Evolutionary conservation across 2,329 filamentous ascomycete species (phyloP).

Genomic region (Coniochaeta ligniaria): DNA sequence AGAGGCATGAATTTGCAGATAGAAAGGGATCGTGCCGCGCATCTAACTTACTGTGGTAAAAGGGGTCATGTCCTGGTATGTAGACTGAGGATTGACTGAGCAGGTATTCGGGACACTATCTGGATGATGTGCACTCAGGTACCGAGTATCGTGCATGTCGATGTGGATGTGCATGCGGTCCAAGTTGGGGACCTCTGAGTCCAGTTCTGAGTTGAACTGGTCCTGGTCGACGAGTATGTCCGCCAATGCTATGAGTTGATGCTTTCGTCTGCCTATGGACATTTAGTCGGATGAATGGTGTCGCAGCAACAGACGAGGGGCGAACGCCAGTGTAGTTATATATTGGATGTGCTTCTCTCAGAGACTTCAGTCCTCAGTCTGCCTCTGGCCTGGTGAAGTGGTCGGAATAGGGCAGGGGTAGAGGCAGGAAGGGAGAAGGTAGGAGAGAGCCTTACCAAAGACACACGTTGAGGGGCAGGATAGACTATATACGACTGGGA

Average conservation of each 20-base stretch:
- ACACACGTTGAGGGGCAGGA: background rate
- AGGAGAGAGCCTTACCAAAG: slow-evolving; percentile 2
- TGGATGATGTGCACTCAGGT: slow-evolving; percentile 15
- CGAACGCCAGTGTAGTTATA: slow-evolving; percentile 1
- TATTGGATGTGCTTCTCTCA: background rate
- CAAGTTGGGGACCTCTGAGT: slow-evolving; percentile 7
- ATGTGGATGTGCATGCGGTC: slow-evolving; percentile 15
- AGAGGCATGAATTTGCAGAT: background rate
- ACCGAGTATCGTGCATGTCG: slow-evolving; percentile 19
- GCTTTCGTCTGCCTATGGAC: slow-evolving; percentile 8
- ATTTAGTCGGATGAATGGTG: background rate
- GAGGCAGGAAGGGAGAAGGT: background rate
- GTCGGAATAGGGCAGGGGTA: background rate
- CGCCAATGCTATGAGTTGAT: slow-evolving; percentile 8
- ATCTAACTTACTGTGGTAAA: slow-evolving; percentile 10
- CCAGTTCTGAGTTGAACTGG: slow-evolving; percentile 10
- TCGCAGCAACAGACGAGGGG: background rate
- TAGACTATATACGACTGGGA: slow-evolving; percentile 1
- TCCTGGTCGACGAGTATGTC: slow-evolving; percentile 12
- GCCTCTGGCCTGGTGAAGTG: slow-evolving; percentile 3
- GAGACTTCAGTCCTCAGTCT: background rate
- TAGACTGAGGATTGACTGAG: slow-evolving; percentile 5
- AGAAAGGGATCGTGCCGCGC: background rate
- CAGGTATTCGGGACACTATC: slow-evolving; percentile 12
- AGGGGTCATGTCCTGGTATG: slow-evolving; percentile 10